Base-by-base conservation (phyloP, 2,329 filamentous ascomycete genomes). In the Cordyceps tenuipes region DNA sequence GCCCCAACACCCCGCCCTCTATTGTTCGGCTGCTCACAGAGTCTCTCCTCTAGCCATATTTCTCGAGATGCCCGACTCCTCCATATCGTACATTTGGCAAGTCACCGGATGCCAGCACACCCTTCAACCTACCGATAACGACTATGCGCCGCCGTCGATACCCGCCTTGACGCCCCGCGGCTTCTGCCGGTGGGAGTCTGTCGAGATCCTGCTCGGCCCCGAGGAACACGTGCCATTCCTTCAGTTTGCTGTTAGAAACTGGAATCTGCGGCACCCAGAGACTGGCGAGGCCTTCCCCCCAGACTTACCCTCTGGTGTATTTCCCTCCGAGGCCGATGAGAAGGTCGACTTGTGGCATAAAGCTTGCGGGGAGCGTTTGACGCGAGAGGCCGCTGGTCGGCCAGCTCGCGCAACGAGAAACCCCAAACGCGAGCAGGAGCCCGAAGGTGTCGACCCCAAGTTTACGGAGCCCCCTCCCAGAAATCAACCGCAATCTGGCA, bases 121-220 rank as follows among this genome's bases (percentile, higher is more conserved):
- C 54, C 80, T 60, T 1, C 89, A 95, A 66, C 90, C 90, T 1
- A 83, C 84, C 52, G 82, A 84, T 44, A 81, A 86, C 66, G 83
- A 90, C 63, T 97, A 89, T 70, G 82, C 82, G 3, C 78, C 86
- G 0, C 94, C 93, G 0, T 85, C 82, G 0, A 82, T 97, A 47
- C 94, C 94, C 0, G 90, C 91, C 15, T 76, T 99, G 60, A 95
- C 93, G 41, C 79, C 82, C 0, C 83, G 85, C 68, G 94, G 94
- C 46, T 99, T 96, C 72, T 89, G 93, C 48, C 86, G 90, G 71
- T 99, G 93, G 93, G 88, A 96, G 76, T 91, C 90, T 0, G 89
- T 97, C 59, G 91, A 97, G 75, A 82, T 96, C 23, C 77, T 97
- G 41, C 82, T 97, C 1, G 89, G 87, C 1, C 94, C 94, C 0